Evolutionary conservation across 257 asterid genomes (phyloP).

Genomic region (Solanum dulcamara): DNA sequence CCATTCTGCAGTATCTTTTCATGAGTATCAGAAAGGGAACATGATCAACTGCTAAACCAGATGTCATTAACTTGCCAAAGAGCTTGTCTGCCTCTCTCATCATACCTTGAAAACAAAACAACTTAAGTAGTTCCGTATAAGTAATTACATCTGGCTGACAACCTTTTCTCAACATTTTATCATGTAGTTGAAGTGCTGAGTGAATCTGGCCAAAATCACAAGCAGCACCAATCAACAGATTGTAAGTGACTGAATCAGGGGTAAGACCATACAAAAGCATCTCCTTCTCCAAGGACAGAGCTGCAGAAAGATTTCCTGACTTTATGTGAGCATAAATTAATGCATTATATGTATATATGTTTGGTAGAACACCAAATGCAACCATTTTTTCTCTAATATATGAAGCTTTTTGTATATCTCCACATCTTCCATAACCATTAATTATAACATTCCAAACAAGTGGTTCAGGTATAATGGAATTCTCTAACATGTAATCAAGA

Average conservation of each 20-base stretch:
- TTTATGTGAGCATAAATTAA: conserved; percentile 41
- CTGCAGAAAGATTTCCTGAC: conserved; percentile 35
- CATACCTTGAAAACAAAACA: conserved; percentile 39
- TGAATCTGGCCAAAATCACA: conserved; percentile 40
- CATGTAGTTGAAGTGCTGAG: conserved; percentile 33
- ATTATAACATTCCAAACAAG: conserved; percentile 67
- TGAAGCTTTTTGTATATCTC: conserved; percentile 37
- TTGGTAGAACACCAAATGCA: conserved; percentile 50
- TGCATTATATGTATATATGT: conserved; percentile 68
- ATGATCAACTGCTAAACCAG: conserved; percentile 47
- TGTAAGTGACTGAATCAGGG: conserved; percentile 73
- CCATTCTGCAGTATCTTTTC: conserved; percentile 67
- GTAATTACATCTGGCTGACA: conserved; percentile 62
- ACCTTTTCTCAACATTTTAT: conserved; percentile 56
- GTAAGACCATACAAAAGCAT: conserved; percentile 38
- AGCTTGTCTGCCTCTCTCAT: conserved; percentile 56
- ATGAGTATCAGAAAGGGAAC: conserved; percentile 71
- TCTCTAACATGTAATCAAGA: conserved; percentile 45
- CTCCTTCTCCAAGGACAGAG: conserved; percentile 47
- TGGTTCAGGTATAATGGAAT: conserved; percentile 43
- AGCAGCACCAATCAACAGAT: conserved; percentile 63
- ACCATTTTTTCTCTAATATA: conserved; percentile 49
- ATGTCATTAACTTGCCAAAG: conserved; percentile 27
- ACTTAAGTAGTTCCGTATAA: conserved; percentile 51
- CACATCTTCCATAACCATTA: conserved; percentile 51